These are phyloP conservation scores for Wallemia ichthyophaga DNA, from an alignment of 1,284 basidiomycete genomes.

Conservation along the genomic window DNA sequence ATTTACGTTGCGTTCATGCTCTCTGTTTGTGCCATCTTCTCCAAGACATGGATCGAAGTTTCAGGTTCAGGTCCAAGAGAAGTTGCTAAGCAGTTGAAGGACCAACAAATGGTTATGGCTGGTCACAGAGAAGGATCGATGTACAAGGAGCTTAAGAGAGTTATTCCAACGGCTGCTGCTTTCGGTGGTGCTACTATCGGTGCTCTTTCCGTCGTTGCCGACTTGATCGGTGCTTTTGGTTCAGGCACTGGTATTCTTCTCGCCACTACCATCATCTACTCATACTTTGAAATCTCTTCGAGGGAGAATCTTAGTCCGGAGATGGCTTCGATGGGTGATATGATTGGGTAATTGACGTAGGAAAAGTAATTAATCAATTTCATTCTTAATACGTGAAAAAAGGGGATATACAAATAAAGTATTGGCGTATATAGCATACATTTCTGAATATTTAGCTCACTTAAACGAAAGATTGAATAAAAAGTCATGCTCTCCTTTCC, in stretches of 20 bases:
- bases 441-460: not conserved
- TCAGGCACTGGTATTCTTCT: slow-evolving; percentile 92
- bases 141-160: slow-evolving; percentile 96
- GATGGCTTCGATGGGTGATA: slow-evolving; percentile 18
- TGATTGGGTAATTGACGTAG: slow-evolving; percentile 6
- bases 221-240: slow-evolving; percentile 82
- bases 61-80: slow-evolving; percentile 84
- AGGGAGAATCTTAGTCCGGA: slow-evolving; percentile 21
- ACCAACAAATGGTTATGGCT: slow-evolving; percentile 95
- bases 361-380: not conserved
- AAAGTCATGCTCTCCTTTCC: not conserved
- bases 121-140: slow-evolving; percentile 87
- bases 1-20: slow-evolving; percentile 82
- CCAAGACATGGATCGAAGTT: slow-evolving; percentile 98
- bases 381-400: not conserved
- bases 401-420: not conserved
- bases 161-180: slow-evolving; percentile 88
- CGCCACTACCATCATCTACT: slow-evolving; percentile 89
- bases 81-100: slow-evolving; percentile 92
- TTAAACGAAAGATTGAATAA: no score
- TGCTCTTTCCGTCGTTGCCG: slow-evolving; percentile 73
- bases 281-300: slow-evolving; percentile 22
- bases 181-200: slow-evolving; percentile 90
- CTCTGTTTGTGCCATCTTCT: slow-evolving; percentile 82
- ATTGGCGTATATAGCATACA: not conserved